These are phyloP conservation scores for Euptelea pleiosperma DNA, from an alignment of 164 flowering plant genomes.

Conservation along the genomic window DNA sequence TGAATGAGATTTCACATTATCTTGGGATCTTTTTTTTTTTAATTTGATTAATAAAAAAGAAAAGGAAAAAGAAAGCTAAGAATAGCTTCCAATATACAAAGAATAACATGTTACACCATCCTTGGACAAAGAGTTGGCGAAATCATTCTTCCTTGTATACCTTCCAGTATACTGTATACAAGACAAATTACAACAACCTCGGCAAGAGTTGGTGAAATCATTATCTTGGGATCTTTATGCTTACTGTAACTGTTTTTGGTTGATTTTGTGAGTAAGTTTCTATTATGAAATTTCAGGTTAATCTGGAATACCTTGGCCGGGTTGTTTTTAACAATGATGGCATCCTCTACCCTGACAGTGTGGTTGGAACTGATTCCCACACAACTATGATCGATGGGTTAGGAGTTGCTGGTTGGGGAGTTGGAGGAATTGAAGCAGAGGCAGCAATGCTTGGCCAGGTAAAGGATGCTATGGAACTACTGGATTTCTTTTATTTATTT, in stretches of 20 bases:
- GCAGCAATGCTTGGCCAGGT: slow-evolving; percentile 96
- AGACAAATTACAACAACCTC: too few relatives aligned
- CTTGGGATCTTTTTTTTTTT: neutral
- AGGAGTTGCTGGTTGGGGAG: too few relatives aligned
- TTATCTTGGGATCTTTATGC: neutral
- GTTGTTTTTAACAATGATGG: slow-evolving; percentile 80
- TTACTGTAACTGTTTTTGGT: neutral
- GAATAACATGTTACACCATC: too few relatives aligned
- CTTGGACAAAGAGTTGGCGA: too few relatives aligned
- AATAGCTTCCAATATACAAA: too few relatives aligned
- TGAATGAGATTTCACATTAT: too few relatives aligned
- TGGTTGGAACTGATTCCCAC: slow-evolving; percentile 88
- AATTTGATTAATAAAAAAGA: neutral
- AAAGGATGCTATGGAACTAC: neutral
- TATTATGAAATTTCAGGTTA: slow-evolving; percentile 50
- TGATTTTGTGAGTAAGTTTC: too few relatives aligned
- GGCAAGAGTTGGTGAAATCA: neutral
- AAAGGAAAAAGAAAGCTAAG: neutral
- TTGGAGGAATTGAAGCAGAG: slow-evolving; percentile 96
- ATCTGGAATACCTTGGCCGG: slow-evolving; percentile 78
- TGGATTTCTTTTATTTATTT: neutral
- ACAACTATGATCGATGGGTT: too few relatives aligned
- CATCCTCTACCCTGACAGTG: slow-evolving; percentile 78
- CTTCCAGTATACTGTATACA: too few relatives aligned
- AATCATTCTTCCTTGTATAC: too few relatives aligned